Conservation (phyloP, 2,329 filamentous ascomycete genomes). For the Fusarium verticillioides region DNA sequence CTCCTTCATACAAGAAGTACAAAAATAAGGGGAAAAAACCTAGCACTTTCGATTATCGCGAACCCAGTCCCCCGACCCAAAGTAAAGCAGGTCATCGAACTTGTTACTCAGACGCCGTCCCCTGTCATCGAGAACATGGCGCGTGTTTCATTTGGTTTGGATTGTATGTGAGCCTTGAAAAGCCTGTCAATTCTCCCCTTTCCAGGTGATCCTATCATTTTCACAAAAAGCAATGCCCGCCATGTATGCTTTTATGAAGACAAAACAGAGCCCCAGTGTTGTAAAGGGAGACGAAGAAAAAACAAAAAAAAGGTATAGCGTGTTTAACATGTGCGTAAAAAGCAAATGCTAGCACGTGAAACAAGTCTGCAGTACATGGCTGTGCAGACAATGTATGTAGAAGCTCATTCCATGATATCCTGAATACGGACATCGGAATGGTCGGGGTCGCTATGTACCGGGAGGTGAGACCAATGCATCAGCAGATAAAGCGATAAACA, state of each 20-base stretch:
- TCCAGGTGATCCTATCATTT: not conserved
- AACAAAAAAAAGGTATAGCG: slow-evolving; percentile 2
- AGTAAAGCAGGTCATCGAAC: slow-evolving; percentile 7
- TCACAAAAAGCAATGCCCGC: slow-evolving; percentile 14
- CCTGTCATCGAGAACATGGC: slow-evolving; percentile 15
- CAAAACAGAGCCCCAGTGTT: slow-evolving; percentile 18
- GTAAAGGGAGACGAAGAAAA: slow-evolving; percentile 15
- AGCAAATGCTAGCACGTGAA: not conserved
- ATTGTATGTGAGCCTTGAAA: not conserved
- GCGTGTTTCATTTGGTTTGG: slow-evolving; percentile 4
- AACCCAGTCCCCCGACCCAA: slow-evolving; percentile 17
- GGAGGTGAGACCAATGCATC: slow-evolving; percentile 8
- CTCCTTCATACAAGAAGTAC: slow-evolving; percentile 36
- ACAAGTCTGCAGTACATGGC: slow-evolving; percentile 9
- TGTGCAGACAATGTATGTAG: slow-evolving; percentile 7
- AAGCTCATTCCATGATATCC: not conserved
- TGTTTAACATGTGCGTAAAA: slow-evolving; percentile 2
- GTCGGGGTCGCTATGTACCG: slow-evolving; percentile 1
- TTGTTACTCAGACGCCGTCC: slow-evolving; percentile 25
- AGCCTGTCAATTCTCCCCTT: not conserved
- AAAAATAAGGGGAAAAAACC: slow-evolving; percentile 15
- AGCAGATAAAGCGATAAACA: slow-evolving; percentile 6
- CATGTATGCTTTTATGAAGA: slow-evolving; percentile 17
- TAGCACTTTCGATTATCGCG: slow-evolving; percentile 28
- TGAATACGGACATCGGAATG: not conserved